Percentiles rank a stretch among this genome's conserved stretches.
phyloP scores from a whole-genome alignment of 257 asterid species.

The Nicotiana tabacum region DNA sequence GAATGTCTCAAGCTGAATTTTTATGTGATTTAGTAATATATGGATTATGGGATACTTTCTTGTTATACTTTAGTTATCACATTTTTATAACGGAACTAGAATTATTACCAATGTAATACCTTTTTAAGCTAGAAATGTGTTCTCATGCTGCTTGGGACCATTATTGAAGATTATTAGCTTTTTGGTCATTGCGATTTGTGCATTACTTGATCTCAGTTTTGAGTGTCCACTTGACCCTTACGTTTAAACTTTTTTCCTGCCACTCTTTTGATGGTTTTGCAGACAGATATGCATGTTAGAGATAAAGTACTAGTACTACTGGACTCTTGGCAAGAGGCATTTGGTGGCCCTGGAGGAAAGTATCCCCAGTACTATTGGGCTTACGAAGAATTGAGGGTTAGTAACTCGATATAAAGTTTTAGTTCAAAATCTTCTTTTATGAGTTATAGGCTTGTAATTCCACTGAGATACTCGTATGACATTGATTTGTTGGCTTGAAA shows the following conservation, averaged over 20 bases:
- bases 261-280: slow-evolving; percentile 22
- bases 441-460: slow-evolving; percentile 5
- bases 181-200: background rate
- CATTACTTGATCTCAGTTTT: background rate
- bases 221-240: background rate
- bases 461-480: background rate
- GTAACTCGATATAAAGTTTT: background rate
- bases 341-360: slow-evolving; percentile 85
- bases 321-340: slow-evolving; percentile 91
- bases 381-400: slow-evolving; percentile 85
- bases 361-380: slow-evolving; percentile 85
- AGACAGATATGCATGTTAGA: slow-evolving; percentile 86
- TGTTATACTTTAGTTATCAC: background rate
- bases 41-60: background rate
- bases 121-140: background rate
- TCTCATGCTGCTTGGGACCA: background rate
- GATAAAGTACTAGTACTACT: slow-evolving; percentile 64
- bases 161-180: background rate
- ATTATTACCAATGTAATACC: background rate
- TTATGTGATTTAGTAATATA: background rate
- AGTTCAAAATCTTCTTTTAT: background rate
- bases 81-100: background rate
- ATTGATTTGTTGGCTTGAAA: slow-evolving; percentile 6
- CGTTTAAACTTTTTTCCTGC: background rate
- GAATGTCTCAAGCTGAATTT: background rate